Evolutionary conservation across 139 green algal species (phyloP).

Genomic region (Spirogloea muscicola): DNA sequence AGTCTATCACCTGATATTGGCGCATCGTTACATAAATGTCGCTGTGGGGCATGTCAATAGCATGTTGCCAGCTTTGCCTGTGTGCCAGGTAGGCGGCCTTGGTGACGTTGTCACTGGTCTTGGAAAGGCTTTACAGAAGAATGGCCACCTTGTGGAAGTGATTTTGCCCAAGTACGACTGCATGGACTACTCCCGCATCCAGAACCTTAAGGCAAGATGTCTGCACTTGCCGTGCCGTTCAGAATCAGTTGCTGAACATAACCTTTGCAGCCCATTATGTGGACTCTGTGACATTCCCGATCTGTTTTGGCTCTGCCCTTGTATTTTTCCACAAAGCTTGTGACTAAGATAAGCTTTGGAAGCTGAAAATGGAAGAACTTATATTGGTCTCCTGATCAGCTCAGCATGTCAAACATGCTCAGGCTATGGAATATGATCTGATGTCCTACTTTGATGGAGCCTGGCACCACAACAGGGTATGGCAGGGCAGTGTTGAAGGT

Average conservation of each 20-base stretch:
- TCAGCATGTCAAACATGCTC: too few species aligned
- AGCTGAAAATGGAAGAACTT: too few species aligned
- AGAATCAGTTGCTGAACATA: too few species aligned
- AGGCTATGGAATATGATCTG: conserved; percentile 40
- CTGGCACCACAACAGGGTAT: conserved; percentile 36
- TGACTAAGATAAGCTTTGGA: too few species aligned
- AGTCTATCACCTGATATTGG: neutral
- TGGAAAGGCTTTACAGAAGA: conserved; percentile 44
- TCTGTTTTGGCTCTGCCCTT: too few species aligned
- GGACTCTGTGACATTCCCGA: too few species aligned
- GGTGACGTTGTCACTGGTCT: conserved; percentile 59
- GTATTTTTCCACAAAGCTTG: too few species aligned
- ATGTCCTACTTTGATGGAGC: conserved; percentile 41
- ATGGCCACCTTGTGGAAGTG: conserved; percentile 57
- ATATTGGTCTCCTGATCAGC: too few species aligned
- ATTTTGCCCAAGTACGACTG: conserved; percentile 61
- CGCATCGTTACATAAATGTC: too few species aligned
- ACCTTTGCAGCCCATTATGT: too few species aligned
- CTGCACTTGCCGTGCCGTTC: too few species aligned
- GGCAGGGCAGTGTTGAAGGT: conserved; percentile 46
- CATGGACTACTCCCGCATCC: conserved; percentile 51
- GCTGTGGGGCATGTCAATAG: neutral
- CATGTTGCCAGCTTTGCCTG: neutral
- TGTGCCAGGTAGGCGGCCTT: conserved; percentile 54
- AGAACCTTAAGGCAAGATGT: conserved; percentile 45